These are phyloP conservation scores for Cordyceps farinosa DNA, from an alignment of 2,329 filamentous ascomycete genomes.

Conservation along the genomic window DNA sequence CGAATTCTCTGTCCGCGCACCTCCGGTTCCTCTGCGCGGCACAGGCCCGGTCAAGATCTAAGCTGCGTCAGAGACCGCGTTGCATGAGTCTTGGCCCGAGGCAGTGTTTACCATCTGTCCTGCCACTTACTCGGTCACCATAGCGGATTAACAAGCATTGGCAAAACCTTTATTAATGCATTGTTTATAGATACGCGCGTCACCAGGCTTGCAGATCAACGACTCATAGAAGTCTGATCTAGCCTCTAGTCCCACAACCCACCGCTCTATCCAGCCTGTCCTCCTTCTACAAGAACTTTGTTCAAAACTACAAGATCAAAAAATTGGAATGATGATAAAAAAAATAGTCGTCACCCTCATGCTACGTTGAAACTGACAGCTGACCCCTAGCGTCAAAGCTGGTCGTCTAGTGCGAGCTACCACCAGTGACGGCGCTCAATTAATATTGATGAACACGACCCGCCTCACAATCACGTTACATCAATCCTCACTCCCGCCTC, in stretches of 20 bases:
- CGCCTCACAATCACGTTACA: constrained; percentile 16
- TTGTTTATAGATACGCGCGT: too few species aligned
- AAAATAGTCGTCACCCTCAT: background rate
- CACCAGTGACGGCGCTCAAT: constrained; percentile 2
- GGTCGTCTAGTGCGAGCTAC: background rate
- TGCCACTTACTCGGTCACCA: too few species aligned
- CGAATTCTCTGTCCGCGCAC: background rate
- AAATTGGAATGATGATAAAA: background rate
- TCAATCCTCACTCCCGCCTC: background rate
- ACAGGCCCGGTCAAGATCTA: background rate
- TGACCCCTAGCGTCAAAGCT: background rate
- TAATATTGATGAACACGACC: constrained; percentile 12
- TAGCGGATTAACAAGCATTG: too few species aligned
- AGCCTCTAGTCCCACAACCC: too few species aligned
- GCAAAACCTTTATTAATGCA: too few species aligned
- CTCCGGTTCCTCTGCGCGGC: background rate
- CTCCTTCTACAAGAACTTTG: background rate
- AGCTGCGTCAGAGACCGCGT: background rate
- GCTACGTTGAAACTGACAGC: constrained; percentile 15
- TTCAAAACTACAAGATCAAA: too few species aligned
- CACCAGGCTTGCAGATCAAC: too few species aligned
- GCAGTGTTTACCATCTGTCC: background rate
- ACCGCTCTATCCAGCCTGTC: background rate
- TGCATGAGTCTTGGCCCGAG: background rate
- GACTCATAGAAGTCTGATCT: too few species aligned